Base-by-base conservation (phyloP, 192 early-diverging fungal species). In the Endogone sp. region DNA sequence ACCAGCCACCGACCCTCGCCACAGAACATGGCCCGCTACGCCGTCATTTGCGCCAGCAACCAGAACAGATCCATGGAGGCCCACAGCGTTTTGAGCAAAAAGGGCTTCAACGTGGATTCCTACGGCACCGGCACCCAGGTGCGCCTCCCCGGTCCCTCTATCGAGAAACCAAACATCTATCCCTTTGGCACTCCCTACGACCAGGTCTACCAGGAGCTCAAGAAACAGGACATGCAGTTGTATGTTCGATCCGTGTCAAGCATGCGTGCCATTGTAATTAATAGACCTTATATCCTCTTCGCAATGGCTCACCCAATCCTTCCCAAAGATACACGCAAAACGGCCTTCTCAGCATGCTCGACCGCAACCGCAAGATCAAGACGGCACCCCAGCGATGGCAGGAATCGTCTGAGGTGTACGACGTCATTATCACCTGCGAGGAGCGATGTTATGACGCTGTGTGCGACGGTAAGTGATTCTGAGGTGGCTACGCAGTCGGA, bases 61-160 rank as follows among this genome's bases (percentile, higher is more conserved):
- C 95, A 95, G 82, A 99, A 99, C 75, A 84, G 97, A 30, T 93
- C 91, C 75, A 99, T 99, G 97, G 97, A 99, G 70, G 95, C 89
- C 0, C 95, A 97, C 66, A 83, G 88, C 77, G 90, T 92, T 44
- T 81, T 96, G 10, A 67, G 83, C 56, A 86, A 86, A 74, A 78
- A 88, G 22, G 92, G 92, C 2, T 96, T 92, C 75, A 85, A 91
- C 67, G 90, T 97, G 28, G 73, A 81, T 32, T 97, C 95, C 0
- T 99, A 84, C 67, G 97, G 97, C 8, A 99, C 95, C 2, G 97
- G 97, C 29, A 88, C 87, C 2, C 89, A 88, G 55, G 95, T 98
- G 25, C 83, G 95, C 4, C 83, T 98, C 24, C 95, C 95, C 2
- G 95, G 95, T 28, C 94, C 93, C 2, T 81, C 93, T 3, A 84